Evolutionary conservation across 176 grass and related monocot genomes (phyloP).

Genomic region (Cenchrus americanus): DNA sequence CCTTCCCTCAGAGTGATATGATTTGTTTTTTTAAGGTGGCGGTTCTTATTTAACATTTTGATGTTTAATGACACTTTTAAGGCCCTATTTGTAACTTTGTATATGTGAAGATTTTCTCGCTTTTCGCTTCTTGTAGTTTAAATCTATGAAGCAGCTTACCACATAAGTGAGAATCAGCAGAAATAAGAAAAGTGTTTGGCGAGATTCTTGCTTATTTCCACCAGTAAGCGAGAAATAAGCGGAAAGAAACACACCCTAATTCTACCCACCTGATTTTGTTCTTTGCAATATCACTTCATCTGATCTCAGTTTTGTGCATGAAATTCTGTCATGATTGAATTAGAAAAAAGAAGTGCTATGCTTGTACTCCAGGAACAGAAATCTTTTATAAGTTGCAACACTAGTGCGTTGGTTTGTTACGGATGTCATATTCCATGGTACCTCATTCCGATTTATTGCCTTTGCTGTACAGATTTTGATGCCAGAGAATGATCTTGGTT

Average conservation of each 20-base stretch:
- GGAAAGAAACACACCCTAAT: background rate
- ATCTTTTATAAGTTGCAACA: constrained; percentile 10
- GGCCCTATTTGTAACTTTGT: too few relatives aligned
- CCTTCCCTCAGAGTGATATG: background rate
- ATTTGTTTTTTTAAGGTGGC: background rate
- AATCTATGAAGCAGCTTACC: too few relatives aligned
- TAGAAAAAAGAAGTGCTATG: constrained; percentile 14
- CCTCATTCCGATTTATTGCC: background rate
- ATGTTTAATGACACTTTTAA: background rate
- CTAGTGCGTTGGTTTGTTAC: constrained; percentile 28
- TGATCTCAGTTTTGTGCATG: constrained; percentile 9
- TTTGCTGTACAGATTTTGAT: constrained; percentile 59
- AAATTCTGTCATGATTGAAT: constrained; percentile 16
- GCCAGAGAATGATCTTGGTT: constrained; percentile 62
- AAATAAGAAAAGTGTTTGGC: too few relatives aligned
- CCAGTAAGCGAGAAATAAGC: too few relatives aligned
- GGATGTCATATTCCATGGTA: constrained; percentile 27
- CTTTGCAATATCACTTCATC: background rate
- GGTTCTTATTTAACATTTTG: too few relatives aligned
- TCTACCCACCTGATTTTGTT: constrained; percentile 5
- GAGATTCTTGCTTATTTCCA: too few relatives aligned
- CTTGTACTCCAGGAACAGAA: constrained; percentile 23
- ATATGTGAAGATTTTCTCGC: too few relatives aligned
- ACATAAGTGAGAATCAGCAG: too few relatives aligned
- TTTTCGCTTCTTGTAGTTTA: too few relatives aligned